Percentiles rank a stretch among this genome's conserved stretches.
Evolutionary conservation across 179 eudicot species (phyloP).

Genomic region (Gypsophila paniculata): DNA sequence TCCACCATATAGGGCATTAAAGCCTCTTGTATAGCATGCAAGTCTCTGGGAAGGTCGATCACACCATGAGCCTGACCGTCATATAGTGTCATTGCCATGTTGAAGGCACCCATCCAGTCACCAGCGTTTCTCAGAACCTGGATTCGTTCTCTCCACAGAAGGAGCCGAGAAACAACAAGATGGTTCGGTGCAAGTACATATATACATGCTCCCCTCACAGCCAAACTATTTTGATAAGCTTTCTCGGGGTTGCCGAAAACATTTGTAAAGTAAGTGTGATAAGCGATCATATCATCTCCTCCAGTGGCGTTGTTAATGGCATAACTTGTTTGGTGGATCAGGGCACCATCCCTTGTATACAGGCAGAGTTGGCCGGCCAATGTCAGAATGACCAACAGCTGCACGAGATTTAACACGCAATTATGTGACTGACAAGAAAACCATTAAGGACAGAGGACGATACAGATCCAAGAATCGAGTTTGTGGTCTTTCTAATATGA

Average conservation of each 20-base stretch:
- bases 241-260: slow-evolving; percentile 82
- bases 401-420: slow-evolving; percentile 23
- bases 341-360: slow-evolving; percentile 76
- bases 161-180: slow-evolving; percentile 77
- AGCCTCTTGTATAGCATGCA: slow-evolving; percentile 58
- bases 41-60: slow-evolving; percentile 73
- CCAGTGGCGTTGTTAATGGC: slow-evolving; percentile 45
- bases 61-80: slow-evolving; percentile 94
- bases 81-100: slow-evolving; percentile 88
- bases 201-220: slow-evolving; percentile 78
- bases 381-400: slow-evolving; percentile 91
- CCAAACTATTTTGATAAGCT: slow-evolving; percentile 80
- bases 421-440: background rate
- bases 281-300: slow-evolving; percentile 71
- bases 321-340: slow-evolving; percentile 84
- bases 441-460: background rate
- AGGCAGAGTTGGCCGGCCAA: slow-evolving; percentile 68
- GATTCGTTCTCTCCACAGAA: slow-evolving; percentile 88
- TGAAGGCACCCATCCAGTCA: slow-evolving; percentile 97
- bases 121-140: slow-evolving; percentile 86
- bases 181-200: slow-evolving; percentile 74
- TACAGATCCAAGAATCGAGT: background rate
- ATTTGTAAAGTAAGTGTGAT: slow-evolving; percentile 70
- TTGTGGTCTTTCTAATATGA: background rate
- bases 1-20: slow-evolving; percentile 80